Conservation (phyloP, 257 asterid species). For the Petunia secreta region DNA sequence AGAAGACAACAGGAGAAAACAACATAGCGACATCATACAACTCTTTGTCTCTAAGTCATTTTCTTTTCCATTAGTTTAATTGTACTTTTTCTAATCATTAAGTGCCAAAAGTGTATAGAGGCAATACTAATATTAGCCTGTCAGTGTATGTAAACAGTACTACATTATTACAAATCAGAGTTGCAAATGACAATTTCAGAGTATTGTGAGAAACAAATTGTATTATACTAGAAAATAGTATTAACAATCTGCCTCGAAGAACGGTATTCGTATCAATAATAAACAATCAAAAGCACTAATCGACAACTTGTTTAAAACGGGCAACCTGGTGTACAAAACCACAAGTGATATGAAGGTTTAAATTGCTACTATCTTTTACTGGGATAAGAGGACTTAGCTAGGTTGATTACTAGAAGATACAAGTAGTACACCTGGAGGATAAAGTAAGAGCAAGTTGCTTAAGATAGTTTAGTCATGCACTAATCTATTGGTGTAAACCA, state of each 20-base stretch:
- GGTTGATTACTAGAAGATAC: no score
- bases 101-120: slow-evolving; percentile 9
- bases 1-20: slow-evolving; percentile 14
- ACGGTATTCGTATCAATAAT: no score
- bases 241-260: no score
- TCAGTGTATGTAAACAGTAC: background rate
- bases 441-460: no score
- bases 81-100: background rate
- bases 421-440: no score
- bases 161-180: background rate
- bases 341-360: background rate
- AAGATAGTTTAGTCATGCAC: no score
- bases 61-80: slow-evolving; percentile 8
- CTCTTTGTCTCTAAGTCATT: background rate
- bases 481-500: no score
- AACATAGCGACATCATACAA: background rate
- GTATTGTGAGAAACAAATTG: no score
- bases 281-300: background rate
- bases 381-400: background rate
- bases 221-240: no score
- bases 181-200: background rate
- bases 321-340: background rate
- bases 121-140: background rate
- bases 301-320: background rate
- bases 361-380: background rate